Evolutionary conservation across 345 rosid species (phyloP).

Genomic region (Fremontodendron californicum): DNA sequence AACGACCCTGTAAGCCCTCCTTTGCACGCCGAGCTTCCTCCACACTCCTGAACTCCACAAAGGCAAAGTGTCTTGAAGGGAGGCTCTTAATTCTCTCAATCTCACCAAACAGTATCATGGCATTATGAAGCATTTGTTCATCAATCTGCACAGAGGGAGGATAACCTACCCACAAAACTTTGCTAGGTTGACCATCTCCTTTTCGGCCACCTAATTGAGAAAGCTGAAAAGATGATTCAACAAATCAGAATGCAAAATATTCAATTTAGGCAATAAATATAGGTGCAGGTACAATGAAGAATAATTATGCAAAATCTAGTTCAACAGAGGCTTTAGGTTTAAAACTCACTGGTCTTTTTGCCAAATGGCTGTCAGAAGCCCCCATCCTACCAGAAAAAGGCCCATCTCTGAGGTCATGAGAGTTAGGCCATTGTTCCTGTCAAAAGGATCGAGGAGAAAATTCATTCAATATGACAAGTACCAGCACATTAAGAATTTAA

Average conservation of each 20-base stretch:
- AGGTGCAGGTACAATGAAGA: not conserved
- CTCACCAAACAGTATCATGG: slow-evolving; percentile 97
- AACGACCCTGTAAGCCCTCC: slow-evolving; percentile 90
- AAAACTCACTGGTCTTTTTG: slow-evolving; percentile 52
- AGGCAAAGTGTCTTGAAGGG: slow-evolving; percentile 76
- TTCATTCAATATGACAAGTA: not conserved
- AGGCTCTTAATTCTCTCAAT: slow-evolving; percentile 81
- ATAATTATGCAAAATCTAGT: not conserved
- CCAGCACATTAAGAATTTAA: not conserved
- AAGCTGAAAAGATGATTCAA: slow-evolving; percentile 31
- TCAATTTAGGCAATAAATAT: not conserved
- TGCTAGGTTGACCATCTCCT: slow-evolving; percentile 75
- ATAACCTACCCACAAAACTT: slow-evolving; percentile 84
- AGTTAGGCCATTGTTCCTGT: slow-evolving; percentile 59
- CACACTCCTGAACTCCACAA: slow-evolving; percentile 91
- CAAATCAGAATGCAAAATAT: not conserved
- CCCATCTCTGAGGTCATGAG: slow-evolving; percentile 50
- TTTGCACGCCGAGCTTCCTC: slow-evolving; percentile 96
- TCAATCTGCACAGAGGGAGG: slow-evolving; percentile 90
- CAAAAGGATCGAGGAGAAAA: slow-evolving; percentile 11
- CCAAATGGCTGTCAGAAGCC: slow-evolving; percentile 30
- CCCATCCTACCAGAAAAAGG: slow-evolving; percentile 38
- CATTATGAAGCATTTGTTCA: slow-evolving; percentile 94
- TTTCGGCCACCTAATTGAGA: slow-evolving; percentile 45
- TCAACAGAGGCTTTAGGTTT: not conserved